Conservation (phyloP, 345 rosid genomes). For the Turritis glabra region DNA sequence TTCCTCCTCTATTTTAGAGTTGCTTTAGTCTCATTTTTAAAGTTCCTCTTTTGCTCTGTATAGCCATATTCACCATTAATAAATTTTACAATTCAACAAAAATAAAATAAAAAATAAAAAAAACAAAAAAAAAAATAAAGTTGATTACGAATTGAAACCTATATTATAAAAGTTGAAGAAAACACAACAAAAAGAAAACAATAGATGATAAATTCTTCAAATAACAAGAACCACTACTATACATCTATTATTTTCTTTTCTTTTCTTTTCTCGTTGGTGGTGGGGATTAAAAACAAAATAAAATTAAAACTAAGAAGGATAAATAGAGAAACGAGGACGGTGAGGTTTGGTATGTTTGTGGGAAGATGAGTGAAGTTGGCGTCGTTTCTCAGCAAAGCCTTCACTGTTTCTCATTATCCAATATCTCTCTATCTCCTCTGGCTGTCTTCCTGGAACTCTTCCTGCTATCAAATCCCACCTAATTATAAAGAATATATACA, state of each 20-base stretch:
- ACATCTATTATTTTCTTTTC: neutral
- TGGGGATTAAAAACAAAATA: neutral
- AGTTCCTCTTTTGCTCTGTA: no score
- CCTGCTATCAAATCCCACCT: slow-evolving; percentile 84
- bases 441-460: slow-evolving; percentile 63
- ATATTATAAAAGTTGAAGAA: neutral
- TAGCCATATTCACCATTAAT: no score
- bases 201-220: slow-evolving; percentile 1
- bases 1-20: no score
- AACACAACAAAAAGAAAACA: neutral
- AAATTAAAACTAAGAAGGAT: slow-evolving; percentile 2
- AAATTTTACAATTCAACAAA: no score
- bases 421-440: slow-evolving; percentile 77
- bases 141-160: neutral
- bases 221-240: slow-evolving; percentile 9
- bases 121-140: no score
- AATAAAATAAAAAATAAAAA: no score
- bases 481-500: neutral
- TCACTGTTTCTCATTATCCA: slow-evolving; percentile 70
- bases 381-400: slow-evolving; percentile 50
- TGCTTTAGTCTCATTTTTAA: no score
- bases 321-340: slow-evolving; percentile 29
- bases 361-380: slow-evolving; percentile 30
- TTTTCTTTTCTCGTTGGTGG: neutral
- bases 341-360: slow-evolving; percentile 20